Percentiles rank a stretch among this genome's conserved stretches.
These are phyloP conservation scores for Podaxis pistillaris DNA, from an alignment of 768 basidiomycete species.

Conservation along the genomic window DNA sequence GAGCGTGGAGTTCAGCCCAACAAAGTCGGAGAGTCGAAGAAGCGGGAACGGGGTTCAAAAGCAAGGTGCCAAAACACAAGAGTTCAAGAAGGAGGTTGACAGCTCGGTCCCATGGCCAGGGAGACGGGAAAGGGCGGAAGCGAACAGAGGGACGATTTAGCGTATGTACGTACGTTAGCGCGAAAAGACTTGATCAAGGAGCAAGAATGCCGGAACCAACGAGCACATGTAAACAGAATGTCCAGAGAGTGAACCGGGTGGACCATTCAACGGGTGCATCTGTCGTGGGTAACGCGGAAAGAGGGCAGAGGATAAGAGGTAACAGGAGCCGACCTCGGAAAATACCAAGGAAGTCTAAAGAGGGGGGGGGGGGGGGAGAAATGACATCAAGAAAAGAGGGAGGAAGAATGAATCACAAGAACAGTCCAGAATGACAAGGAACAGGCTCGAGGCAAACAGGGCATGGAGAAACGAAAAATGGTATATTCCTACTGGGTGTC, in stretches of 20 bases:
- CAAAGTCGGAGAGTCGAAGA: background rate
- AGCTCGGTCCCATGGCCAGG: conserved; percentile 11
- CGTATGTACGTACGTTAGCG: conserved; percentile 12
- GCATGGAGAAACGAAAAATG: conserved; percentile 1
- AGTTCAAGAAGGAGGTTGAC: conserved; percentile 11
- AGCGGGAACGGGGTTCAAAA: conserved; percentile 4
- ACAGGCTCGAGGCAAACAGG: conserved; percentile 7
- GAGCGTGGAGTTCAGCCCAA: conserved; percentile 2
- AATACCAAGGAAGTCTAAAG: conserved; percentile 3
- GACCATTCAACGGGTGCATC: background rate
- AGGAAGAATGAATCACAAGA: background rate
- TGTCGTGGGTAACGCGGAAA: conserved; percentile 3
- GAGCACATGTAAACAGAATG: background rate
- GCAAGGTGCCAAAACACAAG: conserved; percentile 9
- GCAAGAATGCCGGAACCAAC: conserved; percentile 1
- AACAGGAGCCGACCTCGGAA: background rate
- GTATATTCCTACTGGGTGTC: conserved; percentile 7
- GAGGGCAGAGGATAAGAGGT: background rate
- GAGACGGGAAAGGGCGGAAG: background rate
- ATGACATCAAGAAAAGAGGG: conserved; percentile 3
- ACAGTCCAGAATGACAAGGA: conserved; percentile 12
- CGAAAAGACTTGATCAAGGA: background rate
- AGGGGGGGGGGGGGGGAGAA: background rate
- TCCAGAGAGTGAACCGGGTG: background rate
- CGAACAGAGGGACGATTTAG: background rate